These are phyloP conservation scores for Protoeuglena noctilucae DNA, from an alignment of 139 green algal genomes.

Conservation along the genomic window DNA sequence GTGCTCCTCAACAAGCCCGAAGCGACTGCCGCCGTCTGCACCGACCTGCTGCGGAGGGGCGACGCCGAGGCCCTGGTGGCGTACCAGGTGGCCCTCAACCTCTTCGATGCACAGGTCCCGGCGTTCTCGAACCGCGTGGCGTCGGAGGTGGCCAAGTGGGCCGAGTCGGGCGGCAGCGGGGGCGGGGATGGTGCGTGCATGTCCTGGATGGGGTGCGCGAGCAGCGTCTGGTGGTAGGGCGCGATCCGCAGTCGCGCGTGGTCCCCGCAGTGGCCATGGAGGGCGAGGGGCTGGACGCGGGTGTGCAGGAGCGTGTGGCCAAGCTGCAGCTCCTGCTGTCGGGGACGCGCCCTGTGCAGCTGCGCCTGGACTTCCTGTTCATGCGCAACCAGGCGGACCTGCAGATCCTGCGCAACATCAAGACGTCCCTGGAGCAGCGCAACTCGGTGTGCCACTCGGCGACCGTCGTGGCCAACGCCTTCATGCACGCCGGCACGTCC, in stretches of 20 bases:
- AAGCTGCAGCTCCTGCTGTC: slow-evolving; percentile 27
- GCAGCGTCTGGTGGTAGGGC: no score
- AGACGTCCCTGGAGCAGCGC: slow-evolving; percentile 56
- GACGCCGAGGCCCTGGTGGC: slow-evolving; percentile 66
- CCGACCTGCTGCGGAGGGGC: slow-evolving; percentile 44
- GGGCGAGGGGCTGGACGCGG: slow-evolving; percentile 17
- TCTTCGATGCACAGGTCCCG: slow-evolving; percentile 89
- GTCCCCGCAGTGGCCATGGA: slow-evolving; percentile 15
- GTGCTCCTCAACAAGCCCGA: slow-evolving; percentile 72
- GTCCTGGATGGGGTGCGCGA: no score
- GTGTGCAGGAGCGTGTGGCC: background rate
- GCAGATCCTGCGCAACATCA: slow-evolving; percentile 79
- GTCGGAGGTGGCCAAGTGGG: background rate
- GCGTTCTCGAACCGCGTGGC: no score
- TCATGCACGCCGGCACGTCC: slow-evolving; percentile 86
- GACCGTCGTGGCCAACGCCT: slow-evolving; percentile 84
- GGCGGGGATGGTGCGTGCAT: slow-evolving; percentile 14
- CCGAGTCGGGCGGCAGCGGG: slow-evolving; percentile 11
- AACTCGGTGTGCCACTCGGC: slow-evolving; percentile 78
- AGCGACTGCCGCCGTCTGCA: slow-evolving; percentile 66
- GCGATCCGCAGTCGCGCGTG: no score
- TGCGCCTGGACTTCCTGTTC: slow-evolving; percentile 92
- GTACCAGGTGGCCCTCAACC: slow-evolving; percentile 93
- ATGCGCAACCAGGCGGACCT: slow-evolving; percentile 57
- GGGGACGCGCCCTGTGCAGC: slow-evolving; percentile 63